Evolutionary conservation across 352 stramenopile species (phyloP).

Genomic region (Albugo candida): DNA sequence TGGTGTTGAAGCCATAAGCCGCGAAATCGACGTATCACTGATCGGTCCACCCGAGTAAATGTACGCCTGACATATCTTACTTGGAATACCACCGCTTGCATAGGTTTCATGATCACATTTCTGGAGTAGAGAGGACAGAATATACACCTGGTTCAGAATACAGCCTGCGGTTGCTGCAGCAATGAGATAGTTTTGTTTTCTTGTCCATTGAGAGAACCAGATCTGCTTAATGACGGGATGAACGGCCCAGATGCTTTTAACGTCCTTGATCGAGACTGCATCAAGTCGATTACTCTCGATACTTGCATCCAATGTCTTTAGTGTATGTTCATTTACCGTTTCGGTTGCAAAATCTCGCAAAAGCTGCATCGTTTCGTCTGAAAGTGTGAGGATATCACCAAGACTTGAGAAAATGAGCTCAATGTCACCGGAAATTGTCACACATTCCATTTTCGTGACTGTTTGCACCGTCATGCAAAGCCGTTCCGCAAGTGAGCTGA

Average conservation of each 20-base stretch:
- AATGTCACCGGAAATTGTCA: background rate
- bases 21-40: no score
- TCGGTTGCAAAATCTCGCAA: background rate
- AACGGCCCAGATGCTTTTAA: background rate
- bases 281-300: constrained; percentile 2
- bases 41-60: constrained; percentile 2
- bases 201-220: constrained; percentile 5
- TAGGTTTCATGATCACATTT: constrained; percentile 3
- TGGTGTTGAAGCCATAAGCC: background rate
- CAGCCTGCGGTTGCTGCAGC: constrained; percentile 3
- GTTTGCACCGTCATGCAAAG: no score
- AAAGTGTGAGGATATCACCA: no score
- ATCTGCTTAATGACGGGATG: constrained; percentile 1
- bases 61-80: background rate
- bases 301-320: constrained; percentile 1
- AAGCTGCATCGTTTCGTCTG: no score
- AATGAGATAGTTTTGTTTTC: constrained; percentile 4
- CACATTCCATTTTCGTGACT: no score
- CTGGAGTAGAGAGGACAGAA: constrained; percentile 1
- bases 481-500: no score
- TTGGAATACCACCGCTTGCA: constrained; percentile 1
- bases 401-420: no score
- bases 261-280: constrained; percentile 1
- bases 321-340: constrained; percentile 2
- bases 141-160: constrained; percentile 3